phyloP scores from a whole-genome alignment of 768 basidiomycete genomes.

The Podaxis rugospora region DNA sequence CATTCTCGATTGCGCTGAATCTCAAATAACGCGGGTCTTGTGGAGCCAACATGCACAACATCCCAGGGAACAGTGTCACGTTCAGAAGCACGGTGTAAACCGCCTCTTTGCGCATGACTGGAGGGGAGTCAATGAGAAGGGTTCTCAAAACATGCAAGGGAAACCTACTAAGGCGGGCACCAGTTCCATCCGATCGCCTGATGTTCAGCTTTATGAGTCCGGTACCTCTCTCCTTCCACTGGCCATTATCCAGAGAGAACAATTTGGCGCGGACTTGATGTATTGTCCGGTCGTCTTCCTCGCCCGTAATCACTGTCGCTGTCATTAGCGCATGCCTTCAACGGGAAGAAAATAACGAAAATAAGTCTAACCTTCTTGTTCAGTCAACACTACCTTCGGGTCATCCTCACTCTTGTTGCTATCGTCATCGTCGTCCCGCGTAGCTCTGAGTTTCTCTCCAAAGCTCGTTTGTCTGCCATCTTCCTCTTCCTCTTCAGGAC shows the following conservation, averaged over 20 bases:
- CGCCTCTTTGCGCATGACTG: conserved; percentile 86
- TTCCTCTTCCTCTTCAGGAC: conserved; percentile 44
- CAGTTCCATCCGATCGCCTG: conserved; percentile 53
- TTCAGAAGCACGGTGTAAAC: conserved; percentile 74
- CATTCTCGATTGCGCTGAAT: conserved; percentile 67
- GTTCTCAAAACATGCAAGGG: not conserved
- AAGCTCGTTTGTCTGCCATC: conserved; percentile 43
- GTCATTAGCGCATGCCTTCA: conserved; percentile 7
- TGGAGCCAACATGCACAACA: conserved; percentile 59
- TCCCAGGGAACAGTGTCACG: conserved; percentile 71
- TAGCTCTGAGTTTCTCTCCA: conserved; percentile 63
- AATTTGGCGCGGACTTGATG: conserved; percentile 77
- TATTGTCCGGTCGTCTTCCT: conserved; percentile 77
- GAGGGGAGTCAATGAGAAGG: conserved; percentile 2
- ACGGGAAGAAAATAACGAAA: conserved; percentile 1
- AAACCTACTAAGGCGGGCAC: conserved; percentile 62
- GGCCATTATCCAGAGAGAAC: conserved; percentile 51
- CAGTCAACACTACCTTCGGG: conserved; percentile 46
- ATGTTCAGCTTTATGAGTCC: conserved; percentile 72
- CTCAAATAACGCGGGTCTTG: conserved; percentile 79
- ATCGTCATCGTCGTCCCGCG: conserved; percentile 55
- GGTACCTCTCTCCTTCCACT: conserved; percentile 78
- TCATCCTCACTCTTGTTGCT: conserved; percentile 44
- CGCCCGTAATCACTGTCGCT: conserved; percentile 63
- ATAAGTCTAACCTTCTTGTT: conserved; percentile 58